Evolutionary conservation across 495 filamentous ascomycete species (phyloP).

Genomic region (Aspergillus ostianus): DNA sequence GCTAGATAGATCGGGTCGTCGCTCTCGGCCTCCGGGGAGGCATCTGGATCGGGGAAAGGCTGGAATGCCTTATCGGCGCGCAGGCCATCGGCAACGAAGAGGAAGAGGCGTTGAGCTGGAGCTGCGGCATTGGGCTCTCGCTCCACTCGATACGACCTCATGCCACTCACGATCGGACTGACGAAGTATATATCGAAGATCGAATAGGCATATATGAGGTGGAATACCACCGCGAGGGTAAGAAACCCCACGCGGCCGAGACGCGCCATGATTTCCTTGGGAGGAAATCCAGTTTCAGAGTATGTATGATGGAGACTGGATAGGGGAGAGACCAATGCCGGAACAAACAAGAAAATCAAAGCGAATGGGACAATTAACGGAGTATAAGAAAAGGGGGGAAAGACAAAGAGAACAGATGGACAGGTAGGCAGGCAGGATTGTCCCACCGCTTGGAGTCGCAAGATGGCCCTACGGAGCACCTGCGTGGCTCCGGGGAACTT

Average conservation of each 20-base stretch:
- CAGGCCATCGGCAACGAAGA: conserved; percentile 97
- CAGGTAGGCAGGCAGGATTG: conserved; percentile 16
- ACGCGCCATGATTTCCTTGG: conserved; percentile 62
- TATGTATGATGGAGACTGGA: conserved; percentile 7
- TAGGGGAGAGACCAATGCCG: not conserved
- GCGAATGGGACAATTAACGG: not conserved
- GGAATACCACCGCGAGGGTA: conserved; percentile 87
- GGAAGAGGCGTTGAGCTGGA: conserved; percentile 84
- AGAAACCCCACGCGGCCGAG: conserved; percentile 85
- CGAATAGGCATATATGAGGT: conserved; percentile 90
- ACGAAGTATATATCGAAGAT: conserved; percentile 99
- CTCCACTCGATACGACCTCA: conserved; percentile 75
- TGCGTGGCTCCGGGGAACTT: not conserved
- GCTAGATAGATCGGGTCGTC: conserved; percentile 71
- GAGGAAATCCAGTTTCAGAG: conserved; percentile 8
- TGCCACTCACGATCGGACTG: conserved; percentile 94
- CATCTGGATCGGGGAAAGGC: conserved; percentile 80
- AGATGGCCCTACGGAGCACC: conserved; percentile 14
- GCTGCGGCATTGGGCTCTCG: conserved; percentile 58
- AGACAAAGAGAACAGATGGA: conserved; percentile 19
- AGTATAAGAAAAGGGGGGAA: conserved; percentile 4
- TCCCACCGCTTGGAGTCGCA: not conserved
- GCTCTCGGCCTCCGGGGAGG: conserved; percentile 44
- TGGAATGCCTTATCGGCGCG: conserved; percentile 99
- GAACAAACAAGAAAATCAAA: not conserved